phyloP scores from a whole-genome alignment of 2,329 filamentous ascomycete species.

The Sphaerulina musiva region DNA sequence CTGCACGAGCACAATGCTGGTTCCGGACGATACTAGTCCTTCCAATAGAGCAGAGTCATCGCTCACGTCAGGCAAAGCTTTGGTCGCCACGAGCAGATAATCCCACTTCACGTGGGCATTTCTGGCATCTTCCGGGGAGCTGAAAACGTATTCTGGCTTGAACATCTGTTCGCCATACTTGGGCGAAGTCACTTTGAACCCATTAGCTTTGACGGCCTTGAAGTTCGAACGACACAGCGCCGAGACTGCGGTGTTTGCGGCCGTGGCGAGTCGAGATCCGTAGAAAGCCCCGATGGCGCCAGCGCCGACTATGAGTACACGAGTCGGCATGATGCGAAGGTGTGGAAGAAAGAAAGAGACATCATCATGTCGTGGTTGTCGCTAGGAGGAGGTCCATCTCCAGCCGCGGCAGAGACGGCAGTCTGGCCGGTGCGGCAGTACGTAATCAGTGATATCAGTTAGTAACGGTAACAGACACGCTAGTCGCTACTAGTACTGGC shows the following conservation, averaged over 20 bases:
- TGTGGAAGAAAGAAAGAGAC: not conserved
- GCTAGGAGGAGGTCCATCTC: not conserved
- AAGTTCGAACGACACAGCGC: constrained; percentile 71
- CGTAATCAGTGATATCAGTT: no score
- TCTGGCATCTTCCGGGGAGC: constrained; percentile 53
- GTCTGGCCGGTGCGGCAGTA: no score
- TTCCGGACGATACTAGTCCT: constrained; percentile 50
- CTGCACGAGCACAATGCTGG: constrained; percentile 61
- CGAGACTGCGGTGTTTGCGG: constrained; percentile 52
- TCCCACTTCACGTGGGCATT: constrained; percentile 48
- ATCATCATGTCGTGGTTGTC: not conserved
- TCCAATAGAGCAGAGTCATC: constrained; percentile 56
- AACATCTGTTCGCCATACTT: constrained; percentile 63
- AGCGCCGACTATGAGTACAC: constrained; percentile 62
- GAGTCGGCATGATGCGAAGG: constrained; percentile 38
- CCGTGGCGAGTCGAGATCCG: constrained; percentile 56
- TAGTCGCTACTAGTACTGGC: no score
- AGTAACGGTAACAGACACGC: no score
- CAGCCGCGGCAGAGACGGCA: not conserved
- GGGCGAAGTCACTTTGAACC: constrained; percentile 59
- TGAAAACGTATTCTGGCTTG: constrained; percentile 55
- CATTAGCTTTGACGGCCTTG: constrained; percentile 52
- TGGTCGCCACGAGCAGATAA: constrained; percentile 64
- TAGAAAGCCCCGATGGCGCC: constrained; percentile 69
- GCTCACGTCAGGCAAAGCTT: constrained; percentile 61